Evolutionary conservation across 169 alveolate species (phyloP), one percentile per base, ranked within the genome.

Genomic region (Plasmodium berghei): DNA sequence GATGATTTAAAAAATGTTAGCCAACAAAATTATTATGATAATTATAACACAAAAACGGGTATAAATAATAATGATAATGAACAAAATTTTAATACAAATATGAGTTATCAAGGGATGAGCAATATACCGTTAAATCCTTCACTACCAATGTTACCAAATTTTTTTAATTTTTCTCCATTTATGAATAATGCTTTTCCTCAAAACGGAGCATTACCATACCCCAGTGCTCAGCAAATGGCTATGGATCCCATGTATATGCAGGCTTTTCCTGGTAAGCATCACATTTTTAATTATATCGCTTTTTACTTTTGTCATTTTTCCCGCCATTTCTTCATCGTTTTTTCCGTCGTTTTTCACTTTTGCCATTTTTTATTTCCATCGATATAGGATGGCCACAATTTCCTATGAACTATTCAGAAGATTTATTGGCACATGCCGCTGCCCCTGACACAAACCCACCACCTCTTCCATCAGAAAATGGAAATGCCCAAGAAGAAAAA

Each of bases 401-500:
- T 56, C 89, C 89, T 70, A 64, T 77, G 89, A 69, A 69, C 34
- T 77, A 52, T 56, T 8, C 89, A 56, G 89, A 77, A 4, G 77
- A 77, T n/a, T 5, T 64, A 24, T 55, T 77, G 16, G 75, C 58
- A 0, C 74, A 64, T 34, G 89, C 89, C 8, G 46, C 71, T 20
- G 89, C 89, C 2, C 89, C 89, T 6, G 89, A 77, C n/a, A 77
- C 89, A 1, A 77, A 77, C 8, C 89, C 89, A n/a, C 89, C 89
- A 2, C 89, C 89, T 14, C 66, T 77, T 16, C 89, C 89, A 63
- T 77, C 89, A 14, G 89, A 77, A 49, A 58, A 48, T 52, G 56
- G 28, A 22, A 52, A 64, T 55, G 52, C 54, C 9, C 58, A 63
- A 20, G 89, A 77, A n/a, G 59, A 59, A 45, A 56, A 45, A 8